phyloP scores from a whole-genome alignment of 805 yeast genomes.

The Kregervanrija fluxuum region DNA sequence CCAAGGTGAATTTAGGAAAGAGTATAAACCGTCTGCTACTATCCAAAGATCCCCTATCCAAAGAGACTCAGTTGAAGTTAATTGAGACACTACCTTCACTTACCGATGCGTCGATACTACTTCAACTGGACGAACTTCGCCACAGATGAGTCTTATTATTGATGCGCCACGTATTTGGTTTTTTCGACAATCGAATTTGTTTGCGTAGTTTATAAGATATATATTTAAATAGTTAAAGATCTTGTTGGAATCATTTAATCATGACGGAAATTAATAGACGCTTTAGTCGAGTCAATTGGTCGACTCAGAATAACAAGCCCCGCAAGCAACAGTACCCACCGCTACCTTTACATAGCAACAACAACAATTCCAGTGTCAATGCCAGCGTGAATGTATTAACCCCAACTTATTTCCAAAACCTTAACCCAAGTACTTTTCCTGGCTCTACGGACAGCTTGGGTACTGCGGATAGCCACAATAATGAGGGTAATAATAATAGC shows the following conservation, averaged over 20 bases:
- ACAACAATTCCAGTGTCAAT: neutral
- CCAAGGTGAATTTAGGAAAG: neutral
- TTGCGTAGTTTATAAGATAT: too few species aligned
- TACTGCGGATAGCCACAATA: too few species aligned
- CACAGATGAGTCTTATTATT: too few species aligned
- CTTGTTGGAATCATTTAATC: neutral
- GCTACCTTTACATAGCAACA: too few species aligned
- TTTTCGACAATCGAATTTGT: too few species aligned
- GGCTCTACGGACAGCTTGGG: too few species aligned
- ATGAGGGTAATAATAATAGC: too few species aligned
- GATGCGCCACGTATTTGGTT: too few species aligned
- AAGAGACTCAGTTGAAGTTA: neutral
- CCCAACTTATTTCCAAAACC: constrained; percentile 2
- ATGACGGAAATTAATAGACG: constrained; percentile 11
- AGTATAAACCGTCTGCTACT: constrained; percentile 2
- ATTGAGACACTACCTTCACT: neutral
- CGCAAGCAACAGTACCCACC: too few species aligned
- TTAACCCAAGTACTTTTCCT: neutral
- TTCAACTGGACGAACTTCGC: constrained; percentile 3
- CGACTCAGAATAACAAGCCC: constrained; percentile 12
- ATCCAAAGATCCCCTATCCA: neutral
- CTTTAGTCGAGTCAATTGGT: constrained; percentile 23
- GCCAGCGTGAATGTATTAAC: constrained; percentile 2
- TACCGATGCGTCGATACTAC: constrained; percentile 1
- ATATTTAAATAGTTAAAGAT: neutral